phyloP scores from a whole-genome alignment of 208 protist genomes.

The Trypanosoma avium region DNA sequence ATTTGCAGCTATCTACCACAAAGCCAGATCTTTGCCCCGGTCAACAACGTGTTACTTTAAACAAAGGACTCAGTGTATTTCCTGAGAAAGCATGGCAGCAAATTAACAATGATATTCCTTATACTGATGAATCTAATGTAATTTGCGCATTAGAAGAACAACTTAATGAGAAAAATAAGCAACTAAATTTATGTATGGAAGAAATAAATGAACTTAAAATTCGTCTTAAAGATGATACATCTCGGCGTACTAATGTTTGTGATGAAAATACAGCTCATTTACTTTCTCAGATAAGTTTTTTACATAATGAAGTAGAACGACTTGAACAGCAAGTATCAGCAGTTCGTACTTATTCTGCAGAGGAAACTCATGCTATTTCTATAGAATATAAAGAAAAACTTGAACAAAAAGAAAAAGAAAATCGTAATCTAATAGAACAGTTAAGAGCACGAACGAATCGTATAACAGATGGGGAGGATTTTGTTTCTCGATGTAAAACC shows the following conservation, averaged over 20 bases:
- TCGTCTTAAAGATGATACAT: background rate
- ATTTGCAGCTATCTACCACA: slow-evolving; percentile 25
- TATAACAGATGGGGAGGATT: slow-evolving; percentile 32
- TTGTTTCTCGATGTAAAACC: slow-evolving; percentile 46
- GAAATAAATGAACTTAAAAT: slow-evolving; percentile 24
- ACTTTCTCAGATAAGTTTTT: slow-evolving; percentile 70
- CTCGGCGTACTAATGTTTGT: background rate
- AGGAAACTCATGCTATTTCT: slow-evolving; percentile 28
- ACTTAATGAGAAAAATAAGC: slow-evolving; percentile 21
- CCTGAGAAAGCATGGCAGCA: slow-evolving; percentile 34
- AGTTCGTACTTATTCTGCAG: slow-evolving; percentile 30
- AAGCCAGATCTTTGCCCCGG: slow-evolving; percentile 26
- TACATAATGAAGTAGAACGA: slow-evolving; percentile 81
- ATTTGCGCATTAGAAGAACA: slow-evolving; percentile 21
- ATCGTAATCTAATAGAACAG: slow-evolving; percentile 27
- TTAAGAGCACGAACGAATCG: slow-evolving; percentile 19
- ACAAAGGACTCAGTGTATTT: slow-evolving; percentile 29
- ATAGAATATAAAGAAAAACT: slow-evolving; percentile 56
- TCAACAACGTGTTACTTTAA: slow-evolving; percentile 28
- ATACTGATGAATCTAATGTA: slow-evolving; percentile 20
- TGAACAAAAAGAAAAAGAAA: slow-evolving; percentile 47
- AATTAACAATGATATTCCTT: slow-evolving; percentile 10
- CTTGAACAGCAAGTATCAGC: slow-evolving; percentile 48
- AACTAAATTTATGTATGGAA: slow-evolving; percentile 17
- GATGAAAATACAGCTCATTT: slow-evolving; percentile 48